Base-by-base conservation (phyloP, 2,329 filamentous ascomycete genomes). In the Penicillium sp. region DNA sequence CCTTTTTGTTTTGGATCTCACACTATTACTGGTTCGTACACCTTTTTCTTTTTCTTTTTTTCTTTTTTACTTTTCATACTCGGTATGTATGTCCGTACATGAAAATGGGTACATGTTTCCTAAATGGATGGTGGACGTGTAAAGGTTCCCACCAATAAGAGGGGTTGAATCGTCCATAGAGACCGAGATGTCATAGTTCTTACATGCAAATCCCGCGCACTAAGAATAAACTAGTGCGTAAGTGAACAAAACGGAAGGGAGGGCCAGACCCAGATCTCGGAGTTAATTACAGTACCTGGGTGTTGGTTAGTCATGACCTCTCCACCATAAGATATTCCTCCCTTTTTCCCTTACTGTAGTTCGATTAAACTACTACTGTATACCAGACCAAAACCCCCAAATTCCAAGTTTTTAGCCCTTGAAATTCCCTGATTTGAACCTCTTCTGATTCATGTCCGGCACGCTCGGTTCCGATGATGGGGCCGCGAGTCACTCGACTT, bases 271-370 rank as follows among this genome's bases (percentile, higher is more conserved):
- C 46, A 26, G 23, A 26, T 26, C 26, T 45, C 25, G 25, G 43
- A 29, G 43, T 27, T 45, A 27, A 45, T 45, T 27, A 26, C 22
- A 9, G 31, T 35, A 8, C 6, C 15, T 18, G 11, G 23, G 18
- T 53, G 57, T 57, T 50, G 47, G 53, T 59, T 60, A 57, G 58
- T 57, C 60, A 56, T 33, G 42, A 15, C 45, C 33, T 37, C 33
- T 37, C 33, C 33, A 37, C 33, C 33, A 35, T 35, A 8, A 8
- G 33, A 35, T 35, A 35, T 4, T 44, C 40, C 49, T 55, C 31
- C 25, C n/a, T 11, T 27, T 45, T 49, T 40, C 14, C 25, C 33
- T 46, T 46, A 23, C 29, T 46, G 5, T 15, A 41, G 18, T 41
- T 22, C 33, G 20, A 22, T 33, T 41, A 37, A 8, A 37, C n/a